These are phyloP conservation scores for Colletotrichum destructivum DNA, from an alignment of 2,329 filamentous ascomycete genomes.

Conservation along the genomic window DNA sequence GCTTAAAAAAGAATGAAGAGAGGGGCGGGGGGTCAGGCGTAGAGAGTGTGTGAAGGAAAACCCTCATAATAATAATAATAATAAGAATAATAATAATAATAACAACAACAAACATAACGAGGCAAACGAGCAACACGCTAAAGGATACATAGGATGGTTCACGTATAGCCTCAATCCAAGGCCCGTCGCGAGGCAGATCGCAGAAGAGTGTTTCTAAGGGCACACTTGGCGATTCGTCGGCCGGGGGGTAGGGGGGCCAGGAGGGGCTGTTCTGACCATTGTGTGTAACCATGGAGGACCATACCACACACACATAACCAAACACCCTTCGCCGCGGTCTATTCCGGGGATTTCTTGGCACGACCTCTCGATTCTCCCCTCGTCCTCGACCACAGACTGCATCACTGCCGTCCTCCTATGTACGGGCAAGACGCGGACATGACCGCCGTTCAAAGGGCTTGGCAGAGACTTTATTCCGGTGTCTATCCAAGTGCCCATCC, in stretches of 20 bases:
- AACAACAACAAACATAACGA: neutral
- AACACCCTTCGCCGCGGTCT: slow-evolving; percentile 32
- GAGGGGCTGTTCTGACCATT: slow-evolving; percentile 17
- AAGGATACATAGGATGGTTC: slow-evolving; percentile 11
- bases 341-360: slow-evolving; percentile 39
- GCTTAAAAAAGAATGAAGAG: neutral
- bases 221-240: slow-evolving; percentile 33
- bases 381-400: slow-evolving; percentile 9
- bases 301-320: slow-evolving; percentile 15
- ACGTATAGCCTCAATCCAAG: slow-evolving; percentile 35
- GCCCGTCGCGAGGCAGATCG: slow-evolving; percentile 37
- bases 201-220: slow-evolving; percentile 35
- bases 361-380: slow-evolving; percentile 7
- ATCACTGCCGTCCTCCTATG: slow-evolving; percentile 13
- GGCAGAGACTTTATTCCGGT: slow-evolving; percentile 32
- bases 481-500: slow-evolving; percentile 10
- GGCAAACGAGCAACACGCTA: slow-evolving; percentile 4
- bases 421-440: slow-evolving; percentile 37
- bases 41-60: too few relatives aligned
- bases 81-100: neutral
- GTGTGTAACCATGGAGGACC: slow-evolving; percentile 18
- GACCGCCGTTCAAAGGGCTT: slow-evolving; percentile 37
- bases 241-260: neutral
- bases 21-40: too few relatives aligned
- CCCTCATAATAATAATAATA: too few relatives aligned